phyloP scores from a whole-genome alignment of 2,329 filamentous ascomycete genomes.

The Fusarium redolens region DNA sequence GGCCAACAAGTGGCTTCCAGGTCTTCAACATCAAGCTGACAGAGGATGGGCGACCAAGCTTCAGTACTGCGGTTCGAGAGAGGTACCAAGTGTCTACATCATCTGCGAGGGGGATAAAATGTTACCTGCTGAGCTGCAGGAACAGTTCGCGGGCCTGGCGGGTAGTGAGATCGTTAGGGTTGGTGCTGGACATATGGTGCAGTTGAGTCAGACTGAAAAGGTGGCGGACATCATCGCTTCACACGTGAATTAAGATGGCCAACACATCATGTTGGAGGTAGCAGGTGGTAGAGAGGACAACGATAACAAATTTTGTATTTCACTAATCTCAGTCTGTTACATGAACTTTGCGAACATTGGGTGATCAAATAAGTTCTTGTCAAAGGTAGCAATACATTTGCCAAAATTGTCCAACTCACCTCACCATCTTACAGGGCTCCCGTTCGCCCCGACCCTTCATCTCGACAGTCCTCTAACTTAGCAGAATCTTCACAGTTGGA shows the following conservation, averaged over 20 bases:
- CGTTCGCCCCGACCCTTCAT: not conserved
- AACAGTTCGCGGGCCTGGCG: not conserved
- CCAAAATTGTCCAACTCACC: not conserved
- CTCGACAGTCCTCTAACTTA: not conserved
- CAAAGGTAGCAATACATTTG: fast-evolving
- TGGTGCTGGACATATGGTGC: not conserved
- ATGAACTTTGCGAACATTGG: too few species aligned
- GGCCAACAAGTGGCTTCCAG: not conserved
- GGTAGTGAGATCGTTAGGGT: not conserved
- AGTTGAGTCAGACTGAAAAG: not conserved
- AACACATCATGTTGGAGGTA: fast-evolving
- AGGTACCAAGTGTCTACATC: not conserved
- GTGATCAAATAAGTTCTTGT: too few species aligned
- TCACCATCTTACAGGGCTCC: not conserved
- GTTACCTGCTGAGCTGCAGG: not conserved
- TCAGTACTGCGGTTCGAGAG: not conserved
- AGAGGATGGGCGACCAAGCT: not conserved
- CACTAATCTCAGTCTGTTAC: fast-evolving
- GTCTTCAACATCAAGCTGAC: not conserved
- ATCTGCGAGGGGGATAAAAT: not conserved
- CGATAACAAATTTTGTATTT: fast-evolving
- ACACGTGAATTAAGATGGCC: not conserved
- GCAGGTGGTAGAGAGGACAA: fast-evolving
- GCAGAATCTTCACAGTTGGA: not conserved
- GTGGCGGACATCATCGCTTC: not conserved